Percentiles rank a stretch among this genome's conserved stretches.
Conservation (phyloP, 176 grass and related monocot genomes). For the Secale cereale region DNA sequence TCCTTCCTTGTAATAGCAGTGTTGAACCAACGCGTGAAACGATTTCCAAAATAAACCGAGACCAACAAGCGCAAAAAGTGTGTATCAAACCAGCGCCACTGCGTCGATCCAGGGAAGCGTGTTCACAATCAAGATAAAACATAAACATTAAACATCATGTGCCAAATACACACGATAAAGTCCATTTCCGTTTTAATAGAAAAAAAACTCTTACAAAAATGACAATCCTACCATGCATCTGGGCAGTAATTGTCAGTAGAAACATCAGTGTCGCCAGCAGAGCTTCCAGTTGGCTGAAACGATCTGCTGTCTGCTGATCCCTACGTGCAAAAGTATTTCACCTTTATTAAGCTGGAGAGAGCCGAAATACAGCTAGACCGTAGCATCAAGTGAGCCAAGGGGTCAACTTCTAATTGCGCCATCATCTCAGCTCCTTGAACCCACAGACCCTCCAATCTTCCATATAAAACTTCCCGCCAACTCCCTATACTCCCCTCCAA, state of each 20-base stretch:
- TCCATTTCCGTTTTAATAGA: not conserved
- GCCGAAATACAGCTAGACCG: not conserved
- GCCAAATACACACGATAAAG: not conserved
- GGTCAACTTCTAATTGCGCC: slow-evolving; percentile 34
- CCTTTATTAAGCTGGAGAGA: not conserved
- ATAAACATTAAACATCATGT: not conserved
- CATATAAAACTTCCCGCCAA: slow-evolving; percentile 34
- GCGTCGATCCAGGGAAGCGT: not conserved
- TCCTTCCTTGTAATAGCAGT: slow-evolving; percentile 29
- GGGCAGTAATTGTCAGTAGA: not conserved
- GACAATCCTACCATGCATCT: not conserved
- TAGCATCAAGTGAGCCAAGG: slow-evolving; percentile 12
- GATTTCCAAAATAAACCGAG: not conserved
- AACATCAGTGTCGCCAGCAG: not conserved
- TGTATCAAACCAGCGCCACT: not conserved
- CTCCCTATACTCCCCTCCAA: slow-evolving; percentile 20
- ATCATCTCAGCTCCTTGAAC: slow-evolving; percentile 12
- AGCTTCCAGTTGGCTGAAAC: not conserved
- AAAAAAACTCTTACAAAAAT: not conserved
- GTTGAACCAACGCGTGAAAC: slow-evolving; percentile 14
- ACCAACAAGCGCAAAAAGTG: not conserved
- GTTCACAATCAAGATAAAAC: not conserved
- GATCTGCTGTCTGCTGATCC: not conserved
- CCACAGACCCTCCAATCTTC: slow-evolving; percentile 10
- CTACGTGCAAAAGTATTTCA: not conserved